Evolutionary conservation across 805 yeast species (phyloP).

Genomic region (Candida ponderosae): DNA sequence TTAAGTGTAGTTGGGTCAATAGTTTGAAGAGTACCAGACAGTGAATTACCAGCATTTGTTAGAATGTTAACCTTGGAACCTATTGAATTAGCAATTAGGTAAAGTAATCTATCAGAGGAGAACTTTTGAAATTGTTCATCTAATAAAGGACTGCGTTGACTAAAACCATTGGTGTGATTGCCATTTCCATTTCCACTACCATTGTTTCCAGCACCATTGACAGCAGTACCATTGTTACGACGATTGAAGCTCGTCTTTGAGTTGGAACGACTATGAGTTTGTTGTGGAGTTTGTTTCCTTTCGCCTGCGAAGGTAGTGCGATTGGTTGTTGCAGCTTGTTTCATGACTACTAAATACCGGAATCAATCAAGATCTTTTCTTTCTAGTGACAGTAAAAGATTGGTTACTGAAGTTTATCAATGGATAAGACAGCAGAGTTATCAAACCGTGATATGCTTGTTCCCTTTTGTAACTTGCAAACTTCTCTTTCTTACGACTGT

Average conservation of each 20-base stretch:
- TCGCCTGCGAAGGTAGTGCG: background rate
- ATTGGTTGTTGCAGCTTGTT: background rate
- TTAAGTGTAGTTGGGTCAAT: slow-evolving; percentile 39
- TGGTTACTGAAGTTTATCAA: background rate
- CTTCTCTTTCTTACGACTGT: too few species aligned
- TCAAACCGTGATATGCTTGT: slow-evolving; percentile 3
- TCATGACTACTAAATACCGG: background rate
- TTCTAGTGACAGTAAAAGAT: background rate
- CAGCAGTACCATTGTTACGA: slow-evolving; percentile 1
- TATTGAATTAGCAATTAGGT: slow-evolving; percentile 47
- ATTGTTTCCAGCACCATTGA: too few species aligned
- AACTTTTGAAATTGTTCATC: slow-evolving; percentile 20
- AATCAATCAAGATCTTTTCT: background rate
- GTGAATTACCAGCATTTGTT: slow-evolving; percentile 51
- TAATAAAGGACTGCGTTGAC: too few species aligned
- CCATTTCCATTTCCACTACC: background rate
- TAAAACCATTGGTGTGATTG: slow-evolving; percentile 1
- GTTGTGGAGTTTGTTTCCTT: background rate
- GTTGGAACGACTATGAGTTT: background rate
- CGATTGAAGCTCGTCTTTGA: background rate
- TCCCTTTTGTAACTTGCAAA: slow-evolving; percentile 5
- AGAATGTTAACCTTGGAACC: slow-evolving; percentile 54
- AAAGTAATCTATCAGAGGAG: slow-evolving; percentile 45
- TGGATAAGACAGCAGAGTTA: background rate
- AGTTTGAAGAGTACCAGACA: slow-evolving; percentile 51